Evolutionary conservation across 129 eudicot species (phyloP), one percentile per base, ranked within the genome.

Genomic region (Sambucus nigra): DNA sequence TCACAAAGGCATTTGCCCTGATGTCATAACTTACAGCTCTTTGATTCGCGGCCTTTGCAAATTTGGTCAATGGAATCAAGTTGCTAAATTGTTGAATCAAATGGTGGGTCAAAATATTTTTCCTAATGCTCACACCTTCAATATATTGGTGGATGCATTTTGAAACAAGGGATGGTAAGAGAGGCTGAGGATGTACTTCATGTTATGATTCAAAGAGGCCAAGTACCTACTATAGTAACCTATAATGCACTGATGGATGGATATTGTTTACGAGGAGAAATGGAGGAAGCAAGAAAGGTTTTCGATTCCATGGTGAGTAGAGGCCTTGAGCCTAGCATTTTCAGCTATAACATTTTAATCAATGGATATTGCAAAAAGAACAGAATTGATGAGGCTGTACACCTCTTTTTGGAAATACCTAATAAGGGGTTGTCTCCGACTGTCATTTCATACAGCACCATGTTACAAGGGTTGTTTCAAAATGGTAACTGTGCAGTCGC

Each of bases 241-340:
- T 58, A 64, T 35, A 50, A 29, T 26, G 40, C 66, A 13, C 29
- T 71, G 12, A 48, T 71, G 55, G 60, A 60, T 49, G 87, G 87
- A 47, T 74, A 74, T 23, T 79, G 85, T 78, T 65, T 69, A 25
- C 46, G 65, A 21, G 85, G 73, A 28, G 57, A 66, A 55, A 17
- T 78, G 25, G 75, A 31, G 8, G 45, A 68, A 53, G 75, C 80
- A 33, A 53, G 22, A 25, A 14, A 24, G 27, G 1, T 44, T 42
- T 48, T 73, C 39, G 65, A 60, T 66, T 15, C 8, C 40, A 24
- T 73, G 59, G 39, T 16, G 2, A 16, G 7, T 21, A 25, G 2
- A 1, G 52, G 61, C 61, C 3, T 13, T 13, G 48, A 13, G 48
- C 48, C 65, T 28, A 5, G 54, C 35, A 44, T 61, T 39, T 7